Conservation (phyloP, 2,329 filamentous ascomycete genomes). For the Immersiporthe knoxdaviesiana region DNA sequence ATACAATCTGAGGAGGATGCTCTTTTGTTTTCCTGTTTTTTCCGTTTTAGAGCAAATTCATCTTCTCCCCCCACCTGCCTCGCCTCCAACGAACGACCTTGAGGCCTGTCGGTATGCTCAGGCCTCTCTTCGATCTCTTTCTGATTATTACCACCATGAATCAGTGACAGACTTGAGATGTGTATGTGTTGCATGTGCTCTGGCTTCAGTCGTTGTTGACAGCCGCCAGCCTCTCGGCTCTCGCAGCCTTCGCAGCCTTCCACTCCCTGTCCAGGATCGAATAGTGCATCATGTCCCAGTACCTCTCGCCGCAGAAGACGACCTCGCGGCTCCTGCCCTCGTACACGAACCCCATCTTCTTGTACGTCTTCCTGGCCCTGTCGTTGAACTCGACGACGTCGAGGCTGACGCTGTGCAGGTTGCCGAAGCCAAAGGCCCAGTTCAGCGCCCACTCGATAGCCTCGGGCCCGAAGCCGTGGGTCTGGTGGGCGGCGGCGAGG, state of each 20-base stretch:
- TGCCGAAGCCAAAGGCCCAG: background rate
- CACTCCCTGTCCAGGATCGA: slow-evolving; percentile 7
- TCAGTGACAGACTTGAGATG: no score
- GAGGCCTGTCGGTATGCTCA: no score
- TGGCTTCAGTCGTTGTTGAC: background rate
- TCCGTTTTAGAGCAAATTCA: no score
- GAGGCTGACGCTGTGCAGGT: slow-evolving; percentile 5
- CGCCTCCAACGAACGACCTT: no score
- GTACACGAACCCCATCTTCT: slow-evolving; percentile 5
- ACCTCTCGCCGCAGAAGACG: background rate
- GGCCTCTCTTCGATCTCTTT: no score
- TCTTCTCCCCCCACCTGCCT: no score
- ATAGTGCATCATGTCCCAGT: slow-evolving; percentile 2
- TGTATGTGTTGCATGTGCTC: no score
- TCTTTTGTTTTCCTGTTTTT: no score
- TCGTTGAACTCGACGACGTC: slow-evolving; percentile 1
- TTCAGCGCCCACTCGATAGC: slow-evolving; percentile 2
- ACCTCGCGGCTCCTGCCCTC: slow-evolving; percentile 4
- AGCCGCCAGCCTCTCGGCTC: background rate
- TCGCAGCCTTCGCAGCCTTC: slow-evolving; percentile 5
- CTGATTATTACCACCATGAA: no score
- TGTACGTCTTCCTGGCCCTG: slow-evolving; percentile 1
- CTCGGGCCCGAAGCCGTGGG: background rate
- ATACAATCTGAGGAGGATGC: no score
- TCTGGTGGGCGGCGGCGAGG: background rate